Evolutionary conservation across 768 basidiomycete species (phyloP), one percentile per base, ranked within the genome.

Genomic region (Terana coerulea): DNA sequence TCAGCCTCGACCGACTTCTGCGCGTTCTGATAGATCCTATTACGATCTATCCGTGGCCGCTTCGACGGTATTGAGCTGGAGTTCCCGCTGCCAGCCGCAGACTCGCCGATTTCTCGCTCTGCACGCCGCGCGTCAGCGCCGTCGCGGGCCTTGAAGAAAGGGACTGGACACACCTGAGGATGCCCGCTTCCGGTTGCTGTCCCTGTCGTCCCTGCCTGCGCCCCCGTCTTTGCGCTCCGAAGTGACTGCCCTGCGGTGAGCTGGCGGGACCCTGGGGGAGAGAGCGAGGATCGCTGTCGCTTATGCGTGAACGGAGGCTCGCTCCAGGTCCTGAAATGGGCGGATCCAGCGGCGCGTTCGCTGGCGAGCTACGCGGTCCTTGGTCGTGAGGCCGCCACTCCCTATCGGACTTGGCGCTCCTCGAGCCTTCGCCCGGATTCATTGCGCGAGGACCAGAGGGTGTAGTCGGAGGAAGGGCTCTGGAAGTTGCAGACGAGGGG

Each of bases 371-470:
- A 17, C 56, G 55, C 29, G 49, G 43, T 8, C 57, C 33, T 44
- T 59, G 54, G 12, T 59, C 58, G 9, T 55, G 49, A 48, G 61
- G 62, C 54, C 80, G 78, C 63, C 81, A 79, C 30, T 80, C 77
- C 3, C 77, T 69, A 46, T 79, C 73, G 47, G 61, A 58, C 64
- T 78, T 82, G 45, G 56, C 62, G 28, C 62, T 59, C 53, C 78
- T 71, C 10, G 72, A 60, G 25, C 67, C 53, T 40, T 81, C 79
- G 37, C 65, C 65, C 14, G 74, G 69, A 15, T 81, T 77, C 85
- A 87, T 87, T 3, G 84, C 83, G 57, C 86, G 76, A 7, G 87
- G 87, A 7, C 76, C 87, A 34, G 84, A 86, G 17, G 86, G 86
- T 3, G 81, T 80, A 34, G 69, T 77, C 9, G 82, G 73, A 10